phyloP scores from a whole-genome alignment of 202 grass and related monocot genomes.

The Dendrocalamus latiflorus region DNA sequence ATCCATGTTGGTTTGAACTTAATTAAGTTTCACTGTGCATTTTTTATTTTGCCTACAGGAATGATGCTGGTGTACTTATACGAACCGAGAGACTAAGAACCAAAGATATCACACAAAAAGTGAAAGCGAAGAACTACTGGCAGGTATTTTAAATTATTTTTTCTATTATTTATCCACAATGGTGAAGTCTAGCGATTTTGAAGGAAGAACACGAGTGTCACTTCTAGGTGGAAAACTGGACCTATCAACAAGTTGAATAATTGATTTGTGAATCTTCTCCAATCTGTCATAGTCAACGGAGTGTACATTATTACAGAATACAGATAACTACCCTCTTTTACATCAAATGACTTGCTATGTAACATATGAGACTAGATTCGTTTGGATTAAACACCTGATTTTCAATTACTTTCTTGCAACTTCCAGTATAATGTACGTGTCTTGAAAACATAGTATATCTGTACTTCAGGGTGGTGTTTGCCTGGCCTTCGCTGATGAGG shows the following conservation, averaged over 20 bases:
- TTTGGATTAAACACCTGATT: constrained; percentile 1
- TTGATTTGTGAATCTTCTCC: background rate
- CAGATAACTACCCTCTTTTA: background rate
- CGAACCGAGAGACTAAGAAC: constrained; percentile 93
- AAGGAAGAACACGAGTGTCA: background rate
- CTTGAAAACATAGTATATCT: constrained; percentile 8
- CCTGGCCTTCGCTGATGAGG: constrained; percentile 92
- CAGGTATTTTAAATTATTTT: constrained; percentile 45
- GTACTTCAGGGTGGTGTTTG: constrained; percentile 85
- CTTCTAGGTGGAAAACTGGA: background rate
- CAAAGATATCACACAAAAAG: constrained; percentile 92
- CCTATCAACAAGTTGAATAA: background rate
- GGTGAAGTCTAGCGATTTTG: background rate
- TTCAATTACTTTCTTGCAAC: constrained; percentile 2
- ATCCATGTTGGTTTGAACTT: constrained; percentile 17
- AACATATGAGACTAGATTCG: background rate
- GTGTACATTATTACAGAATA: too few relatives aligned
- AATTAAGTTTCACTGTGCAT: background rate
- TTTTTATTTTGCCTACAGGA: constrained; percentile 39
- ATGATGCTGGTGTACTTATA: constrained; percentile 79
- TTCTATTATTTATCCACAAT: constrained; percentile 8
- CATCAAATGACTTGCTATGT: background rate
- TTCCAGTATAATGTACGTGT: background rate
- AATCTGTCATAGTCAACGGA: constrained; percentile 9
- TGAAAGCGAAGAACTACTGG: constrained; percentile 95